Conservation (phyloP, 2,329 filamentous ascomycete genomes). For the Alternaria novae-zelandiae region DNA sequence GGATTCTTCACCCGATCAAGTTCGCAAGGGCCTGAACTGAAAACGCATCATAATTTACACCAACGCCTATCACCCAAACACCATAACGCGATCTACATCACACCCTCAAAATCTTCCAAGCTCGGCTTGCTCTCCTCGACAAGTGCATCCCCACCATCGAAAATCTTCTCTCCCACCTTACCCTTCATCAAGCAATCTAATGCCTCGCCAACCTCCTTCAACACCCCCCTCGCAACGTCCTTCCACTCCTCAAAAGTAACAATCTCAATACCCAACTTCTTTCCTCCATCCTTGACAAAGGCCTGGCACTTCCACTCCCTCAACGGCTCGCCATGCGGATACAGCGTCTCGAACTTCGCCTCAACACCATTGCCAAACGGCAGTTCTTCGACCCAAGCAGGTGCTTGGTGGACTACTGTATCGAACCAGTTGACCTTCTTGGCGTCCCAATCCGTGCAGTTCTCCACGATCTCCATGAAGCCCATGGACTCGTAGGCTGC, state of each 20-base stretch:
- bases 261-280: conserved; percentile 62
- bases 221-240: conserved; percentile 57
- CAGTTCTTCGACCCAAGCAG: conserved; percentile 64
- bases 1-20: too few species aligned
- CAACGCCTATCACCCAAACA: background rate
- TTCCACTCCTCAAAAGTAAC: conserved; percentile 66
- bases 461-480: conserved; percentile 42
- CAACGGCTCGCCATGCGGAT: conserved; percentile 54
- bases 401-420: conserved; percentile 50
- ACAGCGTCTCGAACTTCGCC: conserved; percentile 61
- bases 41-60: too few species aligned
- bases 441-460: conserved; percentile 43
- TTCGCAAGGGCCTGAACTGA: too few species aligned
- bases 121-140: conserved; percentile 9
- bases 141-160: conserved; percentile 5
- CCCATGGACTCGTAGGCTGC: conserved; percentile 47
- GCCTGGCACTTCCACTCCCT: conserved; percentile 66
- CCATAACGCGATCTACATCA: conserved; percentile 17
- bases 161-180: conserved; percentile 27
- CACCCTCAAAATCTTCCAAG: conserved; percentile 28
- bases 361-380: conserved; percentile 47
- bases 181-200: conserved; percentile 29
- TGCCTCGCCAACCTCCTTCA: conserved; percentile 52
- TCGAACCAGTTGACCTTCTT: conserved; percentile 44
- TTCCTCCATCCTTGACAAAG: conserved; percentile 58